These are phyloP conservation scores for Cystobasidium onofrii DNA, from an alignment of 768 basidiomycete genomes.

Conservation along the genomic window DNA sequence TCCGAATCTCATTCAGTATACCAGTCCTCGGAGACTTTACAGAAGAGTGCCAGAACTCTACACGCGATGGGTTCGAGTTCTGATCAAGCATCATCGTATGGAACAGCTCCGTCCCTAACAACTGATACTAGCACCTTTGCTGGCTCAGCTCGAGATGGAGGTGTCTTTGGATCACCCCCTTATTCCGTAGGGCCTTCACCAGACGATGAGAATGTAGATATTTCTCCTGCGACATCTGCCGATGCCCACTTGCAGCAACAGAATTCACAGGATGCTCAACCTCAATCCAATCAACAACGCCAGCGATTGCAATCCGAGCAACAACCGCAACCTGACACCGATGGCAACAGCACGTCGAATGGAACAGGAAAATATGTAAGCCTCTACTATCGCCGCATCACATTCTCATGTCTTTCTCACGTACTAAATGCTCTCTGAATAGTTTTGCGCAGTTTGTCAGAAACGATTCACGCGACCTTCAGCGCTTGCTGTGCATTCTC, in stretches of 20 bases:
- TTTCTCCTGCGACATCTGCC: not conserved
- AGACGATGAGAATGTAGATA: not conserved
- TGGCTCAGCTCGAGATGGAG: not conserved
- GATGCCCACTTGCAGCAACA: not conserved
- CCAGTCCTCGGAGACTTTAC: not conserved
- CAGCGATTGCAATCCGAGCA: not conserved
- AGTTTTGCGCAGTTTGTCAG: slow-evolving; percentile 15
- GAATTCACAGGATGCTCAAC: not conserved
- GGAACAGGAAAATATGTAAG: slow-evolving; percentile 20
- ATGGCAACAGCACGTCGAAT: not conserved
- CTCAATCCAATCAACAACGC: no score
- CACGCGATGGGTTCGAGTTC: not conserved
- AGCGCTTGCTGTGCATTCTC: slow-evolving; percentile 37
- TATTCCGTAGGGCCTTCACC: not conserved
- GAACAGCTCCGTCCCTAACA: not conserved
- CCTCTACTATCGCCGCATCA: not conserved
- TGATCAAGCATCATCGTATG: not conserved
- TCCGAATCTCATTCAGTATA: not conserved
- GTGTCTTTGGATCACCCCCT: not conserved
- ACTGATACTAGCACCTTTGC: not conserved
- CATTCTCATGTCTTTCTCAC: not conserved
- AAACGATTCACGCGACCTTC: slow-evolving; percentile 40
- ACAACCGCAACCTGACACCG: not conserved
- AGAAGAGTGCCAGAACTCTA: not conserved
- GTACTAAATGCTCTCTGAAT: not conserved